Evolutionary conservation across 1,139 yeast species (phyloP), one percentile per base, ranked within the genome.

Genomic region (Candida smagusa): DNA sequence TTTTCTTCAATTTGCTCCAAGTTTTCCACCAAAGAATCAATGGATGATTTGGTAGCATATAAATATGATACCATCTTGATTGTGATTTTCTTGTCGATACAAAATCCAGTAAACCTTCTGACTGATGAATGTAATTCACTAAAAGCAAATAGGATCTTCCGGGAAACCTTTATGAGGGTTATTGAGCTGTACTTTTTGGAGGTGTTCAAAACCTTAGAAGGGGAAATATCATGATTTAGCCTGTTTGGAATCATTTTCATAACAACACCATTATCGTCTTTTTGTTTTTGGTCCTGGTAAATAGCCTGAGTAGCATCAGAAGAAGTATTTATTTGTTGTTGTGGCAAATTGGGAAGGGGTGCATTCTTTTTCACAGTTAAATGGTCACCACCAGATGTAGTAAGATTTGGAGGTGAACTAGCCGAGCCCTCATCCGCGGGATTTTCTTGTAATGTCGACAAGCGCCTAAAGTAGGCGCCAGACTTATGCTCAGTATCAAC

Each of bases 111-210:
- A 44, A 84, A 77, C 40, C 86, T 71, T 43, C 86, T 65, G 7
- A 86, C 70, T 2, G 84, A 80, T 26, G 82, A 77, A 47, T 83
- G 89, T 35, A 85, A 68, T 51, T 85, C 94, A 34, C 85, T 79
- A 39, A 84, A 74, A 9, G 83, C 66, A 52, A 76, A 79, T 6
- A 79, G 54, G 5, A 81, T 56, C 48, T 80, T 81, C 42, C 84
- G 58, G 7, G 84, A 73, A 0, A 77, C 76, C 30, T 70, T 69
- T 3, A 79, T 63, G 1, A 79, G 56, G 7, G 68, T 46, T 7
- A 56, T 42, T 4, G 58, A 37, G 25, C 54, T 51, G 31, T 50
- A 50, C 28, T 39, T 47, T 38, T 45, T 53, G 7, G 42, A 31
- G 13, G 40, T 30, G 22, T 27, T 37, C 12, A 34, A 23, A 9